Evolutionary conservation across 1,284 basidiomycete species (phyloP), one percentile per base, ranked within the genome.

Genomic region (Peniophora sp.): DNA sequence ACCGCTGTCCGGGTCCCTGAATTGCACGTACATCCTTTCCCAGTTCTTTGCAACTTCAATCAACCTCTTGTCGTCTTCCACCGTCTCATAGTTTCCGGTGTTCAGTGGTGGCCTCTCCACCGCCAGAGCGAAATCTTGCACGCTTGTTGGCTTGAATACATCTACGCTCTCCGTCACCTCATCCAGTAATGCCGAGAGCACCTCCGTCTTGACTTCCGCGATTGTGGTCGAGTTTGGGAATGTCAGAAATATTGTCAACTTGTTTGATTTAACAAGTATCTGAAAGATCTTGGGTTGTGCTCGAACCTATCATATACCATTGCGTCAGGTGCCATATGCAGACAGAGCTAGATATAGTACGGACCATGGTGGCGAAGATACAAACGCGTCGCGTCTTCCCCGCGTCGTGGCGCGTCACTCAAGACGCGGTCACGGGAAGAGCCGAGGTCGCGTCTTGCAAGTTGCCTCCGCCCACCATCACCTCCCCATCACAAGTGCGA

Each of bases 261-360:
- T 85, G 67, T 88, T 83, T 0, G 84, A 83, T 59, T 85, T 86
- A 55, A 89, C 63, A 23, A 79, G 70, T 17, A 89, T 61, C 45
- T 85, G 79, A 64, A 81, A 80, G 46, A 78, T 69, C 65, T 82
- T 86, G 2, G 76, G 75, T 19, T 68, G 68, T 27, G 61, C 56
- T 59, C 67, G 69, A 0, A 41, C 38, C 38, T 41, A 16, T 32
- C 27, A n/a, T n/a, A n/a, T n/a, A n/a, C n/a, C n/a, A n/a, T n/a
- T n/a, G n/a, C n/a, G n/a, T n/a, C n/a, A n/a, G n/a, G 12, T 12
- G 27, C 27, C 27, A 32, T 32, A 32, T 32, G 12, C 27, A 6
- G 5, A 12, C 27, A 12, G 12, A 32, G 27, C 6, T 12, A 12
- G 27, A 32, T 32, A n/a, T 32, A 12, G 6, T 6, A 32, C 27